phyloP scores from a whole-genome alignment of 2,329 filamentous ascomycete species.

The Clonostachys rosea region DNA sequence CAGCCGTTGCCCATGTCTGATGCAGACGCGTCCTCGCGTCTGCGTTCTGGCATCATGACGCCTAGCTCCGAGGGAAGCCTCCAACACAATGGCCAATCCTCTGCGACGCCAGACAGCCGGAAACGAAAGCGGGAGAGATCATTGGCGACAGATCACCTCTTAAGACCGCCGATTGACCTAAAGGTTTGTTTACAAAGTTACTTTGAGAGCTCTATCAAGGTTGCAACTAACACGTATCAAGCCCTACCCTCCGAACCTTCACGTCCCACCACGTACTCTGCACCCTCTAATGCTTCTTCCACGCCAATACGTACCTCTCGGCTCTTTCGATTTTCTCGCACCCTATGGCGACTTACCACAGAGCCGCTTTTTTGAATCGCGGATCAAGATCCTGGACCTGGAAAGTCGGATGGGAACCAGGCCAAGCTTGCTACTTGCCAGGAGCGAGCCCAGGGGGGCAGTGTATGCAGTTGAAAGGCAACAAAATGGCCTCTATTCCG shows the following conservation, averaged over 20 bases:
- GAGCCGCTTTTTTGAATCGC: constrained; percentile 55
- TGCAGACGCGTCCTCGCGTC: constrained; percentile 44
- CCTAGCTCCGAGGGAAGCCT: constrained; percentile 31
- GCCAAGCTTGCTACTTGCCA: constrained; percentile 56
- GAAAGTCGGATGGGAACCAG: constrained; percentile 52
- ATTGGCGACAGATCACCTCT: constrained; percentile 42
- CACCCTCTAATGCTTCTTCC: constrained; percentile 59
- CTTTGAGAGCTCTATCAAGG: not conserved
- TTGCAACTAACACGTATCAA: constrained; percentile 6
- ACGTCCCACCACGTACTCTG: constrained; percentile 47
- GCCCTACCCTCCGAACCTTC: constrained; percentile 43
- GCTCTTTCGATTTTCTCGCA: constrained; percentile 52
- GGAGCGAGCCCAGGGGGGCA: constrained; percentile 47
- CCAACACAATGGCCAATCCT: constrained; percentile 22
- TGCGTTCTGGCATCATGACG: constrained; percentile 32
- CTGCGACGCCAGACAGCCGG: constrained; percentile 12
- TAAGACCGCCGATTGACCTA: constrained; percentile 45
- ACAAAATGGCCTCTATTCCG: constrained; percentile 53
- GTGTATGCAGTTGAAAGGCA: constrained; percentile 65
- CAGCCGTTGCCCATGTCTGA: constrained; percentile 5
- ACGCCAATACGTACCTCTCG: constrained; percentile 55
- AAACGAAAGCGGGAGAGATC: constrained; percentile 29
- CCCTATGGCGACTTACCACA: constrained; percentile 44
- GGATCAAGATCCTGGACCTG: constrained; percentile 59
- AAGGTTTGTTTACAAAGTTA: constrained; percentile 30